Conservation (phyloP, 176 grass and related monocot genomes). For the Bothriochloa decipiens region DNA sequence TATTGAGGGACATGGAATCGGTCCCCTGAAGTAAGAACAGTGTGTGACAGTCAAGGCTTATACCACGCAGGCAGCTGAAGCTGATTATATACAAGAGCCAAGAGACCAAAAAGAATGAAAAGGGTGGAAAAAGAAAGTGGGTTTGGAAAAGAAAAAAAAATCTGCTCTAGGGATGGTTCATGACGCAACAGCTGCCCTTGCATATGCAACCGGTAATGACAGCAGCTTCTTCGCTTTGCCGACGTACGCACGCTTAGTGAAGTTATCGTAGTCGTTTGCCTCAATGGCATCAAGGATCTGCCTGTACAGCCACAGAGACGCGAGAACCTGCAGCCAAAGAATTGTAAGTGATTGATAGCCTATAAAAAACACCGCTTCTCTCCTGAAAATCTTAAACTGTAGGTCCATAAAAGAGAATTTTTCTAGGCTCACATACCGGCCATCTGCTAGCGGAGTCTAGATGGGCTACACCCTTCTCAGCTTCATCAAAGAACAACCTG, state of each 20-base stretch:
- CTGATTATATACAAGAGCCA: slow-evolving; percentile 45
- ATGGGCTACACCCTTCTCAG: slow-evolving; percentile 77
- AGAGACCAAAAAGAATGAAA: not conserved
- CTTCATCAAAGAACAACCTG: slow-evolving; percentile 80
- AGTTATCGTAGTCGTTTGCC: slow-evolving; percentile 95
- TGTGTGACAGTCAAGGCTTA: not conserved
- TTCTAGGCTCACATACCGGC: slow-evolving; percentile 60
- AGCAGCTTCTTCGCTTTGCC: slow-evolving; percentile 86
- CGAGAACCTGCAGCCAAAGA: slow-evolving; percentile 56
- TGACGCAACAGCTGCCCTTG: slow-evolving; percentile 56
- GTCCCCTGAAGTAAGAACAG: slow-evolving; percentile 29
- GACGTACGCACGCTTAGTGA: slow-evolving; percentile 84
- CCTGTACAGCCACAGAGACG: slow-evolving; percentile 79
- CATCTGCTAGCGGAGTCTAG: slow-evolving; percentile 86
- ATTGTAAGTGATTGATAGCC: not conserved
- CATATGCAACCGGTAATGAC: slow-evolving; percentile 68
- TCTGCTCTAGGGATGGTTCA: slow-evolving; percentile 35
- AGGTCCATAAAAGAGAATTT: no score
- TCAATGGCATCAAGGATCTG: slow-evolving; percentile 94
- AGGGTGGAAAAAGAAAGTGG: not conserved
- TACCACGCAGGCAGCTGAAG: slow-evolving; percentile 23
- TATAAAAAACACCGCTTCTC: not conserved
- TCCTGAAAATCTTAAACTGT: not conserved
- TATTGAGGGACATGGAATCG: not conserved
- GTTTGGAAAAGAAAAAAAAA: not conserved